A percentile compares a stretch with the other conserved stretches of the same genome.
phyloP scores from a whole-genome alignment of 208 protist species.

The Polymyxa betae region DNA sequence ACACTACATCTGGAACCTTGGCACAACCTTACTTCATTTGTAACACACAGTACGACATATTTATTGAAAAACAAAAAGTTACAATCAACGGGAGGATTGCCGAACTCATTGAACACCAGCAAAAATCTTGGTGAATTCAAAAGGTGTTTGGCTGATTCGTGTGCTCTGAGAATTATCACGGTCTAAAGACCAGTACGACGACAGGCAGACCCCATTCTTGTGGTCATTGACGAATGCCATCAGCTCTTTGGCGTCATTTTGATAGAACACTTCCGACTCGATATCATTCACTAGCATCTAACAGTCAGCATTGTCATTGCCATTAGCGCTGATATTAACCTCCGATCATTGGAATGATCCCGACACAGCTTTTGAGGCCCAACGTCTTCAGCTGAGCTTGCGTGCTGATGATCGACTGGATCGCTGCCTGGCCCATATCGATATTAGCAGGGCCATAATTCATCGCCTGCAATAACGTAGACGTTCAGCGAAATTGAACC shows the following conservation, averaged over 20 bases:
- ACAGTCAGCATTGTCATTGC: background rate
- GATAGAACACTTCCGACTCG: background rate
- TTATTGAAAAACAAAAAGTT: background rate
- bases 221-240: background rate
- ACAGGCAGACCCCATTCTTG: conserved; percentile 1
- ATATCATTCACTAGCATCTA: background rate
- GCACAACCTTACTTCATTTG: no score
- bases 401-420: background rate
- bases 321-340: background rate
- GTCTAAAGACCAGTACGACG: conserved; percentile 1
- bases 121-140: conserved; percentile 16
- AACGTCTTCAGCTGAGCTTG: background rate
- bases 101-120: background rate
- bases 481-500: background rate
- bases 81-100: background rate
- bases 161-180: background rate
- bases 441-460: background rate
- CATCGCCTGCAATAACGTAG: conserved; percentile 1
- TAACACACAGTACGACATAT: no score
- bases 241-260: background rate
- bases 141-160: background rate
- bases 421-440: conserved; percentile 36
- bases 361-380: conserved; percentile 9
- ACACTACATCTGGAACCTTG: no score
- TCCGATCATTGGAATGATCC: conserved; percentile 33